Evolutionary conservation across 2,329 filamentous ascomycete species (phyloP).

Genomic region (Fusarium neocosmosporiellum): DNA sequence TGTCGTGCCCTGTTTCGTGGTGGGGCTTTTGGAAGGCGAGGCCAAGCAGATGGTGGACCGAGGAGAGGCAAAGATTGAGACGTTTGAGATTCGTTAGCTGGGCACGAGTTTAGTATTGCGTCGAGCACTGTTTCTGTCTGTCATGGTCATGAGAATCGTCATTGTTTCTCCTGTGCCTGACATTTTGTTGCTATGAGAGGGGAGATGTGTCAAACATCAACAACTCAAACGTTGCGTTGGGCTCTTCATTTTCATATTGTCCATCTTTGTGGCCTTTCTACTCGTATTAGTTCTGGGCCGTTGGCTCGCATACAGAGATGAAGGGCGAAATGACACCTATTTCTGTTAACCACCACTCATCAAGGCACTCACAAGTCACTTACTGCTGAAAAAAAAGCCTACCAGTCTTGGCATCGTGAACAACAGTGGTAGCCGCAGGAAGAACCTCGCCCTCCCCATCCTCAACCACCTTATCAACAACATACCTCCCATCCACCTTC

Average conservation of each 20-base stretch:
- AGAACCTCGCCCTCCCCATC: conserved; percentile 30
- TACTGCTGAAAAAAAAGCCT: conserved; percentile 38
- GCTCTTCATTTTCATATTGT: too few species aligned
- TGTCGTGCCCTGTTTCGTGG: background rate
- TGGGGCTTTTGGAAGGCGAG: background rate
- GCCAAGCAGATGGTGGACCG: background rate
- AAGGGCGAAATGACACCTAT: conserved; percentile 40
- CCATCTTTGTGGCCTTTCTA: background rate
- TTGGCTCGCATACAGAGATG: conserved; percentile 39
- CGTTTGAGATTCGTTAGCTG: background rate
- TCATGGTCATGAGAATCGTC: too few species aligned
- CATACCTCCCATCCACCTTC: conserved; percentile 10
- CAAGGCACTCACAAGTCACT: background rate
- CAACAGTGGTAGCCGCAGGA: conserved; percentile 36
- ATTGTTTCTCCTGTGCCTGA: background rate
- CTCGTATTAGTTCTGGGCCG: background rate
- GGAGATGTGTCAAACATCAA: background rate
- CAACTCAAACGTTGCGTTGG: too few species aligned
- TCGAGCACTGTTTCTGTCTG: too few species aligned
- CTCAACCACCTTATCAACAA: conserved; percentile 38
- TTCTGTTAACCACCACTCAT: background rate
- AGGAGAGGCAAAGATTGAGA: background rate
- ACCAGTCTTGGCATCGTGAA: conserved; percentile 39
- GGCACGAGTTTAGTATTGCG: background rate
- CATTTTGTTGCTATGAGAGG: background rate